A percentile compares a stretch with the other conserved stretches of the same genome.
Evolutionary conservation across 306 rosid species (phyloP).

Genomic region (Fragaria iinumae): DNA sequence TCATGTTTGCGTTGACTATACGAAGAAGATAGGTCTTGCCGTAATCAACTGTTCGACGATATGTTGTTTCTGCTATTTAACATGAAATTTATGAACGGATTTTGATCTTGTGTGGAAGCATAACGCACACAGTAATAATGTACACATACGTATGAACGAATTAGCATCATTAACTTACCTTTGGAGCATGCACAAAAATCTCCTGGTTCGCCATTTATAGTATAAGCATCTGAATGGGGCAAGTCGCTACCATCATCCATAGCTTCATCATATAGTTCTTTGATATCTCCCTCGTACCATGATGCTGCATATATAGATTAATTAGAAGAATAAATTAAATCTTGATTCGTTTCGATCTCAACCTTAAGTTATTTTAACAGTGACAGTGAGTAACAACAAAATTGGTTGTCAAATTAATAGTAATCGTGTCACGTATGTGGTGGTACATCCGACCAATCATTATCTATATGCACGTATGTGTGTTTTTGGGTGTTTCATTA

Average conservation of each 20-base stretch:
- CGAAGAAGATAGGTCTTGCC: conserved; percentile 36
- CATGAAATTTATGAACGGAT: background rate
- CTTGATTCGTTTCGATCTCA: too few relatives aligned
- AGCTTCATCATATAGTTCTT: background rate
- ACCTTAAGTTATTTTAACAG: too few relatives aligned
- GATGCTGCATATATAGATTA: conserved; percentile 8
- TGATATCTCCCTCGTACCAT: conserved; percentile 5
- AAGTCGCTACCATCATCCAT: background rate
- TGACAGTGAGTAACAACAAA: too few relatives aligned
- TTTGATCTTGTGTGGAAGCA: background rate
- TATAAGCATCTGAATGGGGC: conserved; percentile 8
- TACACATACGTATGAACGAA: background rate
- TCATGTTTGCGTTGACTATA: conserved; percentile 23
- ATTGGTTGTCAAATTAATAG: too few relatives aligned
- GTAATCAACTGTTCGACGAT: conserved; percentile 1
- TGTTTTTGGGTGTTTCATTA: too few relatives aligned
- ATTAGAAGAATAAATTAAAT: too few relatives aligned
- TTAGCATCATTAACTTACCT: background rate
- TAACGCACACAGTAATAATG: background rate
- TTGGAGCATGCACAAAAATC: conserved; percentile 12
- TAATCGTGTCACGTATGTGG: too few relatives aligned
- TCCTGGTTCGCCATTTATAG: conserved; percentile 19
- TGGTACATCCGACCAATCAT: too few relatives aligned
- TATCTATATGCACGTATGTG: too few relatives aligned
- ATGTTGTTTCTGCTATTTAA: background rate